phyloP scores from a whole-genome alignment of 352 stramenopile species.

The Phytophthora crassamura region DNA sequence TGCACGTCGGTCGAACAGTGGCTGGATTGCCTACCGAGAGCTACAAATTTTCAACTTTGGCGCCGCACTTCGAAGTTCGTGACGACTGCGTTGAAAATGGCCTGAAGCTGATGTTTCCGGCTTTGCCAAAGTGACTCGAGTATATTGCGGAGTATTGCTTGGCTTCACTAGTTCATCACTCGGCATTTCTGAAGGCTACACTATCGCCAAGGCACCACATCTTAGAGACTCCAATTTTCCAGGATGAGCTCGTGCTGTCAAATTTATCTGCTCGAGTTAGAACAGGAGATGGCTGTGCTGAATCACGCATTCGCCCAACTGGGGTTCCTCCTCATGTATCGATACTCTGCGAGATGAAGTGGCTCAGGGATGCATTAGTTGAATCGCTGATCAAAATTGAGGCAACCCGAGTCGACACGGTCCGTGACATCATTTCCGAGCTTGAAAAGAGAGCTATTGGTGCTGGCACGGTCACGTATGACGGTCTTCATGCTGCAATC shows the following conservation, averaged over 20 bases:
- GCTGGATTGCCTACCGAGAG: conserved; percentile 1
- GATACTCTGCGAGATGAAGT: conserved; percentile 18
- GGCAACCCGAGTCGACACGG: background rate
- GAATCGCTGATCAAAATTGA: conserved; percentile 6
- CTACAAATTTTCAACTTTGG: conserved; percentile 20
- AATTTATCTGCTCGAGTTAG: background rate
- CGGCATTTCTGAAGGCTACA: background rate
- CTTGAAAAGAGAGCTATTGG: conserved; percentile 15
- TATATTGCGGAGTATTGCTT: conserved; percentile 14
- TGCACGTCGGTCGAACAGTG: conserved; percentile 25
- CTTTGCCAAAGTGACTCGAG: conserved; percentile 6
- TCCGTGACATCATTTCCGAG: conserved; percentile 11
- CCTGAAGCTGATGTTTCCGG: conserved; percentile 10
- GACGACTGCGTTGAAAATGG: background rate
- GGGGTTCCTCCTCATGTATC: conserved; percentile 9
- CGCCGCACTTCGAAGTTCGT: conserved; percentile 14
- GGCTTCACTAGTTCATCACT: background rate
- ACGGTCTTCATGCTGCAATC: conserved; percentile 8
- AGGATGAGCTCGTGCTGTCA: background rate
- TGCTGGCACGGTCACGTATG: too few relatives aligned
- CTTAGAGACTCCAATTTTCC: background rate
- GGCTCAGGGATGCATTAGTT: background rate
- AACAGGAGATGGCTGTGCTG: background rate
- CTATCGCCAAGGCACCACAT: conserved; percentile 5
- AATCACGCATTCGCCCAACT: conserved; percentile 2